These are phyloP conservation scores for Chamaecyparis obtusa DNA, from an alignment of 75 land plant genomes.

Conservation along the genomic window DNA sequence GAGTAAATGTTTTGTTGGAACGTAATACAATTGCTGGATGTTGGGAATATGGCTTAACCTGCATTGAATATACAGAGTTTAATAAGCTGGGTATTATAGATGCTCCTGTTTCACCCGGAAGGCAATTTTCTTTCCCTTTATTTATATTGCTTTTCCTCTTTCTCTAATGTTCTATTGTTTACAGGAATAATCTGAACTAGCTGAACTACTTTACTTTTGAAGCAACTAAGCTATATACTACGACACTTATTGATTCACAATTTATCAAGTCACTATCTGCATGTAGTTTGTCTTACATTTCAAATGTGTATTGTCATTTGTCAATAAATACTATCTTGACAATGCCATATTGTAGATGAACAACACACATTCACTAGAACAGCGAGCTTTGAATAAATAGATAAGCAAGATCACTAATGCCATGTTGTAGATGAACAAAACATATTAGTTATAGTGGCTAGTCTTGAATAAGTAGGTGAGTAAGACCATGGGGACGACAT, in stretches of 20 bases:
- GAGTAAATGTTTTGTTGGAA: slow-evolving; percentile 92
- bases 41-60: slow-evolving; percentile 88
- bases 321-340: not conserved
- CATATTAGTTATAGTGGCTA: no score
- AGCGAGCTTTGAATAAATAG: not conserved
- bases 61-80: slow-evolving; percentile 97
- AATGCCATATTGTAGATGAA: not conserved
- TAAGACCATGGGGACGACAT: not conserved
- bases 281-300: not conserved
- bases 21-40: slow-evolving; percentile 58
- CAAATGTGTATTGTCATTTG: not conserved
- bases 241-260: not conserved
- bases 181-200: not conserved
- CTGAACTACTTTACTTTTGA: not conserved
- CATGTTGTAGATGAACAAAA: no score
- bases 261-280: not conserved
- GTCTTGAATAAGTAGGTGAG: no score
- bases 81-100: slow-evolving; percentile 78
- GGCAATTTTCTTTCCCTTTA: slow-evolving; percentile 30
- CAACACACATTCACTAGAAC: not conserved
- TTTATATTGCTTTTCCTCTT: not conserved
- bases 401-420: not conserved
- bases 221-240: not conserved
- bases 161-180: slow-evolving; percentile 2
- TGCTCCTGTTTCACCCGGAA: slow-evolving; percentile 47